A percentile compares a stretch with the other conserved stretches of the same genome.
Evolutionary conservation across 2,329 filamentous ascomycete genomes (phyloP).

Genomic region (Trichophyton verrucosum): DNA sequence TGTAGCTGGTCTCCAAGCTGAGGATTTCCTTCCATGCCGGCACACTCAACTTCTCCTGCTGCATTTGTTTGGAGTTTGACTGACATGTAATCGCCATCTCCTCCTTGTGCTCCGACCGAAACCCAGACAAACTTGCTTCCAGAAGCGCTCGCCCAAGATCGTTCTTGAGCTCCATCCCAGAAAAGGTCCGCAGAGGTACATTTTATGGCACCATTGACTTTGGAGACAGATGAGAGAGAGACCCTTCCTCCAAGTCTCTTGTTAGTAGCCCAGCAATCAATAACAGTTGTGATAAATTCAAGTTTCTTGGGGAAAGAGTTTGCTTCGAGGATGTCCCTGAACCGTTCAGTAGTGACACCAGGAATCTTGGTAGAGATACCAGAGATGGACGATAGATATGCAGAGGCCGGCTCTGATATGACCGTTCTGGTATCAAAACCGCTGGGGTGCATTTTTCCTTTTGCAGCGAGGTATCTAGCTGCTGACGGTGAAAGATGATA

Average conservation of each 20-base stretch:
- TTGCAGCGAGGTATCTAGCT: conserved; percentile 31
- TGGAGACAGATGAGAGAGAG: conserved; percentile 5
- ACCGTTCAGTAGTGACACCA: conserved; percentile 25
- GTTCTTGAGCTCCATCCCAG: conserved; percentile 34
- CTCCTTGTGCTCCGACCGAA: conserved; percentile 37
- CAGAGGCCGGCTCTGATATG: conserved; percentile 30
- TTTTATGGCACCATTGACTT: neutral
- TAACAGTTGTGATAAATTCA: conserved; percentile 28
- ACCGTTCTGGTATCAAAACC: conserved; percentile 33
- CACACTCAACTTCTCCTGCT: conserved; percentile 11
- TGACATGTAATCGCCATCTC: conserved; percentile 34
- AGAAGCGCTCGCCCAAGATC: conserved; percentile 27
- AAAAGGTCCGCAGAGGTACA: conserved; percentile 20
- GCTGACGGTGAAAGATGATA: conserved; percentile 38
- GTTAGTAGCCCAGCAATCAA: conserved; percentile 30
- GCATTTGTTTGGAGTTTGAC: conserved; percentile 21
- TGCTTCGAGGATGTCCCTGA: conserved; percentile 33
- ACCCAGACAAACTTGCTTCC: conserved; percentile 42
- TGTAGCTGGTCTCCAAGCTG: conserved; percentile 12
- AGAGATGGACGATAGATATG: conserved; percentile 30
- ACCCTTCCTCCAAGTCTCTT: conserved; percentile 27
- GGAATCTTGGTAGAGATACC: conserved; percentile 20
- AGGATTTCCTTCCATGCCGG: conserved; percentile 8
- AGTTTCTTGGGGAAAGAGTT: conserved; percentile 36
- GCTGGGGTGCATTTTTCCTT: conserved; percentile 32